Evolutionary conservation across 2,329 filamentous ascomycete species (phyloP), one percentile per base, ranked within the genome.

Genomic region (Cryphonectria japonica): DNA sequence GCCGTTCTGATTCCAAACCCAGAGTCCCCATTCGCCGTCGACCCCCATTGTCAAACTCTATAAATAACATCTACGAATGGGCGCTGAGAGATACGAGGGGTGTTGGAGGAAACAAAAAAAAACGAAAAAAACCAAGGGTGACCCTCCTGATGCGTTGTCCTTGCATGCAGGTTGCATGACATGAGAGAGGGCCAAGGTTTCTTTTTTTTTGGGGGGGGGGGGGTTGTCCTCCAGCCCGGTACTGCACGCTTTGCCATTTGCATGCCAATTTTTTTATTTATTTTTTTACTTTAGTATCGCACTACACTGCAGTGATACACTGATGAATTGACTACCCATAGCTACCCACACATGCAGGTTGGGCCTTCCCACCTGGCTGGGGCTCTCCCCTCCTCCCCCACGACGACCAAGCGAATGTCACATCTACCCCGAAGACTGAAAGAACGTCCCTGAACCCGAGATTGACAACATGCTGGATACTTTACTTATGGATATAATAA

Each of bases 111-210:
- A 34, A 34, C 14, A 11, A 19, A 19, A 16, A 4, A 19, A 6
- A n/a, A 37, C 4, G 7, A 22, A 22, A 50, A 22, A 22, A 22
- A 9, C 3, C 19, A 19, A 22, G 46, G 46, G 46, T 7, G 46
- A 50, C 43, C 59, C 59, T 39, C 37, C 61, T 65, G 63, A 65
- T 65, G 63, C 19, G 63, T 65, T 65, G 63, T 65, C 32, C 63
- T 32, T 65, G 63, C 63, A 50, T 65, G 39, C 41, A 46, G 63
- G 63, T 65, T 50, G 63, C 63, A 65, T 65, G 41, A 26, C 63
- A 46, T 46, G 37, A 29, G 57, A 14, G 32, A 60, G 9, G 57
- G 26, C 32, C 57, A 32, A 29, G 26, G 13, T 9, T 34, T 57
- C 13, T 13, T 60, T 34, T 34, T 34, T 34, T 34, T 34, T 22